Evolutionary conservation across 352 stramenopile species (phyloP), one percentile per base, ranked within the genome.

Genomic region (Phytophthora ohioensis): DNA sequence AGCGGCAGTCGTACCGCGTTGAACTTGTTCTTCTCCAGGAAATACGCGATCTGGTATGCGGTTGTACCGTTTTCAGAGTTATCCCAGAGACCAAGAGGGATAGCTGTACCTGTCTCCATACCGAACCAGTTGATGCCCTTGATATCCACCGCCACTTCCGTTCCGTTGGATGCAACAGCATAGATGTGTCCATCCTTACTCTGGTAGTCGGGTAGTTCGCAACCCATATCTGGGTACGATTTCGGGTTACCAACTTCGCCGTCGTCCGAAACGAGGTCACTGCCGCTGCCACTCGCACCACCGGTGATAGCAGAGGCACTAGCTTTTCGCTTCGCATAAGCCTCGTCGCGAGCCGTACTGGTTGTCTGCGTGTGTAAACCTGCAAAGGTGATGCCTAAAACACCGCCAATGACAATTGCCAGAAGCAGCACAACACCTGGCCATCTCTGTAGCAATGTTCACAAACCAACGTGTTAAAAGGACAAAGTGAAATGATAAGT

Each of bases 91-190:
- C 84, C 85, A 46, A 91, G 79, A 2, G 82, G 84, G 5, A 88
- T 80, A 11, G 75, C 73, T 27, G 78, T 60, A 30, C 78, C 75
- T 17, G 79, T 85, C 62, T 90, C 79, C 82, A 90, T 90, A 58
- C 81, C 81, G 45, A 75, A 91, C 84, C 84, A 92, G 64, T 92
- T 92, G 62, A 88, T 71, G 10, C 84, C 84, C 64, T 92, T 92
- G 73, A 92, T 89, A 5, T 73, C 30, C 7, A 91, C 67, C 1
- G 79, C 57, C 9, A 89, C 73, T 32, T 80, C 75, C 5, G 75
- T 80, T 9, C 82, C 82, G 27, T 87, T 87, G 0, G 76, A 73
- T 8, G 78, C 60, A 9, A 86, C 67, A n/a, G 72, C 81, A 30
- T 77, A 81, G 12, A 92, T 80, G 54, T 78, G 79, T 57, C 80